These are phyloP conservation scores for Neurospora intermedia DNA, from an alignment of 495 filamentous ascomycete species.

Conservation along the genomic window DNA sequence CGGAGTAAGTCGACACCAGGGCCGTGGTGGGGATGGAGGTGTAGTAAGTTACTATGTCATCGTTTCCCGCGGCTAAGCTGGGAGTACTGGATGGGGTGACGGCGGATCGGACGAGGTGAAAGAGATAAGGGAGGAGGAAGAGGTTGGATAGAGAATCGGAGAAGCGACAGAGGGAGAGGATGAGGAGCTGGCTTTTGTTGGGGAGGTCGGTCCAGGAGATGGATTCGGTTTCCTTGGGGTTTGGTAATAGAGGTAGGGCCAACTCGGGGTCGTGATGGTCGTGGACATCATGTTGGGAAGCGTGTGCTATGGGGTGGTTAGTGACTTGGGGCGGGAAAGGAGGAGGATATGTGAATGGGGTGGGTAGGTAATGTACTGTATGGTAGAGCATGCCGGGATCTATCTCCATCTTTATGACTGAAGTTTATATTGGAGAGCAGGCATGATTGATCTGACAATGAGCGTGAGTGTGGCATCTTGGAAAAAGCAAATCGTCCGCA, in stretches of 20 bases:
- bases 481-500: neutral
- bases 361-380: neutral
- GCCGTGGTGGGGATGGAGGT: neutral
- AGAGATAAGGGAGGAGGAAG: conserved; percentile 44
- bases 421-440: neutral
- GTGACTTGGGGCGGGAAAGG: neutral
- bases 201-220: conserved; percentile 32
- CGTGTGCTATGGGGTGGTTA: neutral
- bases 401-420: neutral
- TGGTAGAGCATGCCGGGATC: neutral
- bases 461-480: conserved; percentile 7
- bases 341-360: neutral
- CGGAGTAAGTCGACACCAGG: conserved; percentile 1
- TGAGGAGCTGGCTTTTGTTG: conserved; percentile 39
- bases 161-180: conserved; percentile 41
- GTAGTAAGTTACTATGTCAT: conserved; percentile 31
- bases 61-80: conserved; percentile 28
- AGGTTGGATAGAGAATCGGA: conserved; percentile 39
- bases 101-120: conserved; percentile 46
- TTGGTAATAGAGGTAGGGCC: neutral
- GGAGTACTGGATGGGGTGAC: conserved; percentile 43
- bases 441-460: neutral
- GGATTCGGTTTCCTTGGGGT: neutral
- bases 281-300: neutral
- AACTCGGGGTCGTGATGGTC: neutral